Evolutionary conservation across 371 early-diverging fungal species (phyloP), one percentile per base, ranked within the genome.

Genomic region (Mortierella sp.): DNA sequence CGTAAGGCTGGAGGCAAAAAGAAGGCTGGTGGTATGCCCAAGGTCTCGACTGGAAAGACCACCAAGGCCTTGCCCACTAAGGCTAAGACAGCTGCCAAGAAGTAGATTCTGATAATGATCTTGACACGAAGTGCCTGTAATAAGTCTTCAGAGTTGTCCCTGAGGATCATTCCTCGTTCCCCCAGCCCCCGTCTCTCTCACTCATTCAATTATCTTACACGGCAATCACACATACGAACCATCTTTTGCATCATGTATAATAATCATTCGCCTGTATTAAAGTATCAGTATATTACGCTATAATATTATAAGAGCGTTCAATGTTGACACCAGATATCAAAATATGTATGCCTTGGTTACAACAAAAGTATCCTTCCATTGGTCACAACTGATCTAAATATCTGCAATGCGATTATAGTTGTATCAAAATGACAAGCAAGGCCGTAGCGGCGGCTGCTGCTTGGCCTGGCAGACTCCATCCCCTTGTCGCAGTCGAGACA

Each of bases 11-110:
- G 80, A 64, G 80, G 80, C 47, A 79, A 79, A 70, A 74, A 57
- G 47, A 79, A 70, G 70, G 80, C 80, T 22, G 80, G 80, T 24
- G 80, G 80, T n/a, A 79, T 71, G 75, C 80, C 80, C 61, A 79
- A 74, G 58, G 52, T 59, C 43, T 61, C 66, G 4, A 74, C 74
- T 8, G 80, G 74, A 67, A 79, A 74, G 65, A 65, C 70, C 43
- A 32, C 36, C 41, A 77, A 77, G 67, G 65, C 72, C 40, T 7
- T 77, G 57, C 77, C 77, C 40, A 77, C 77, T 47, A 77, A 77
- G 69, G 69, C 77, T 69, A 72, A 77, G 63, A 52, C 77, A 48
- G 58, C 72, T n/a, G 43, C 70, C 67, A 78, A 78, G 55, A 73
- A 78, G 70, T 78, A 73, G 63, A 48, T 48, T 11, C 15, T 28